Conservation (phyloP, 352 stramenopile species). For the Pythium dissotocum region DNA sequence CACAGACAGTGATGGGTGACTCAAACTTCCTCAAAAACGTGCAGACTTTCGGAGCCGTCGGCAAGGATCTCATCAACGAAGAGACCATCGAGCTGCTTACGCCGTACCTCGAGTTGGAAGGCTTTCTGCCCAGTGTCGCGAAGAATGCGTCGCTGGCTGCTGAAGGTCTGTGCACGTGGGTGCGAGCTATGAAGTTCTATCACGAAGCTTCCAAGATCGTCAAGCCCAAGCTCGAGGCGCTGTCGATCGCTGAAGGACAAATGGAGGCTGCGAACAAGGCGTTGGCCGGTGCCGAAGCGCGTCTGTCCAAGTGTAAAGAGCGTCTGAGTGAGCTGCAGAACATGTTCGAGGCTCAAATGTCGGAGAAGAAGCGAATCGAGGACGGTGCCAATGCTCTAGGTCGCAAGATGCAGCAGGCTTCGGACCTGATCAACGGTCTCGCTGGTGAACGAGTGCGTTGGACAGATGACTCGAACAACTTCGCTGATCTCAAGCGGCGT, state of each 20-base stretch:
- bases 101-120: constrained; percentile 97
- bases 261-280: constrained; percentile 98
- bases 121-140: constrained; percentile 94
- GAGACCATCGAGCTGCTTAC: constrained; percentile 98
- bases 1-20: constrained; percentile 95
- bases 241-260: constrained; percentile 95
- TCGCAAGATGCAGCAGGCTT: constrained; percentile 98
- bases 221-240: constrained; percentile 97
- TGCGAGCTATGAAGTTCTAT: constrained; percentile 98
- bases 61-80: constrained; percentile 98
- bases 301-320: constrained; percentile 93
- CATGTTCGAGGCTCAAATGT: constrained; percentile 98
- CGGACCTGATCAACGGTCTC: constrained; percentile 96
- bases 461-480: constrained; percentile 98
- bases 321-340: constrained; percentile 94
- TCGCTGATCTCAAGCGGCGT: constrained; percentile 95
- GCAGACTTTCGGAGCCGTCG: constrained; percentile 93
- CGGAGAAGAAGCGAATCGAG: constrained; percentile 96
- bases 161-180: constrained; percentile 97
- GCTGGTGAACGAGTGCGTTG: constrained; percentile 95
- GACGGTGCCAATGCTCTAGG: constrained; percentile 94
- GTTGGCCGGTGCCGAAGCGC: constrained; percentile 90
- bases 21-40: constrained; percentile 97
- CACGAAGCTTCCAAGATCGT: constrained; percentile 98
- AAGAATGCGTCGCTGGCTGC: constrained; percentile 97